These are phyloP conservation scores for Sugiyamaella sp. DNA, from an alignment of 1,139 yeast species.

Conservation along the genomic window DNA sequence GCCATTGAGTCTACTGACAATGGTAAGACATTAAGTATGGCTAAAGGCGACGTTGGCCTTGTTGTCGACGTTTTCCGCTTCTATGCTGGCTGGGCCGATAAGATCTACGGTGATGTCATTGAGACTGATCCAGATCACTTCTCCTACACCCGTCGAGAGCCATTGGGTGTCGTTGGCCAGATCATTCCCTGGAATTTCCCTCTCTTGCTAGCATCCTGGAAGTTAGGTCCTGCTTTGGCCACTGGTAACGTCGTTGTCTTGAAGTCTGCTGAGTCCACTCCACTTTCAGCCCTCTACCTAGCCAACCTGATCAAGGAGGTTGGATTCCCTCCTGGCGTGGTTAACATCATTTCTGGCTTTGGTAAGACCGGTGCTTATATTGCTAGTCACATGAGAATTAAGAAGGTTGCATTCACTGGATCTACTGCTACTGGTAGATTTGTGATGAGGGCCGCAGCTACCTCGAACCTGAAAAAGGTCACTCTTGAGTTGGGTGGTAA, in stretches of 20 bases:
- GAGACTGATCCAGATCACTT: conserved; percentile 63
- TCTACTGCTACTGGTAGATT: conserved; percentile 75
- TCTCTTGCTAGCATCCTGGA: conserved; percentile 74
- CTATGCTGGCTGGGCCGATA: conserved; percentile 87
- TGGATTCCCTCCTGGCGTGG: conserved; percentile 79
- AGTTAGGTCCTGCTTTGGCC: conserved; percentile 74
- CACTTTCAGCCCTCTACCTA: conserved; percentile 70
- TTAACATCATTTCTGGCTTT: conserved; percentile 74
- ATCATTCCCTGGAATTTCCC: conserved; percentile 94
- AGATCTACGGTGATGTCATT: conserved; percentile 69
- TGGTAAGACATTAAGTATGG: conserved; percentile 57
- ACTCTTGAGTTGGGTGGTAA: conserved; percentile 87
- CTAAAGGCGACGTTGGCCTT: conserved; percentile 60
- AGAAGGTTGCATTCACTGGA: conserved; percentile 86
- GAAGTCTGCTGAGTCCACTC: conserved; percentile 80
- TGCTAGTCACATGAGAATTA: conserved; percentile 65
- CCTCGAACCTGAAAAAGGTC: conserved; percentile 70
- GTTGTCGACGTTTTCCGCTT: conserved; percentile 54
- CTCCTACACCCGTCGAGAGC: conserved; percentile 68
- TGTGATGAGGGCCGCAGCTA: conserved; percentile 70
- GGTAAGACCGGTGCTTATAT: conserved; percentile 80
- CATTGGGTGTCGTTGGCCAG: conserved; percentile 86
- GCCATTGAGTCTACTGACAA: conserved; percentile 63
- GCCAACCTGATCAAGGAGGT: conserved; percentile 66
- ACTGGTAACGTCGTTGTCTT: conserved; percentile 76